These are phyloP conservation scores for Acephala macrosclerotiorum DNA, from an alignment of 2,329 filamentous ascomycete species.

Conservation along the genomic window DNA sequence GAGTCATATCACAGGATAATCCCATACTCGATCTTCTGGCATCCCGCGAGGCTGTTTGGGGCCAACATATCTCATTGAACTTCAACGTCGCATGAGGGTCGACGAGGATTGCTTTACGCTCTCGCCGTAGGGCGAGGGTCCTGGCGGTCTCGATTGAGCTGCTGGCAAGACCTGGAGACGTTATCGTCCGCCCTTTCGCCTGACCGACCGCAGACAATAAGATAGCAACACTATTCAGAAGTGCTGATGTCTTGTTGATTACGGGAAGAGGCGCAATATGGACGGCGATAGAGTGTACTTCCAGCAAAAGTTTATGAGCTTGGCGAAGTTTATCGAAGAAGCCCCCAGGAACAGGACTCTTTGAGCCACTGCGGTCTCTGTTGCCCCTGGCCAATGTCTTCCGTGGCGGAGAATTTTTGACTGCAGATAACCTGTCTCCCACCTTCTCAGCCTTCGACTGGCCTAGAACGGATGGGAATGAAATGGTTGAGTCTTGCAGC, in stretches of 20 bases:
- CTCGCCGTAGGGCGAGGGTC: constrained; percentile 71
- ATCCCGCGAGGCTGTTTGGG: constrained; percentile 45
- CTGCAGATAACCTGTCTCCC: constrained; percentile 34
- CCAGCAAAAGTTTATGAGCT: constrained; percentile 70
- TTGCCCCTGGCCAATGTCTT: constrained; percentile 28
- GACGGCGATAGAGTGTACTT: constrained; percentile 60
- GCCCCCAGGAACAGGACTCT: constrained; percentile 40
- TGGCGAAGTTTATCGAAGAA: constrained; percentile 58
- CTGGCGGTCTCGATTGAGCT: constrained; percentile 72
- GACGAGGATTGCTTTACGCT: constrained; percentile 59
- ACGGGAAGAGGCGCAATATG: constrained; percentile 61
- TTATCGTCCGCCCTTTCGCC: constrained; percentile 52
- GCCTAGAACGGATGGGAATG: constrained; percentile 72
- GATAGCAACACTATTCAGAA: constrained; percentile 71
- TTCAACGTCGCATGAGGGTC: constrained; percentile 32
- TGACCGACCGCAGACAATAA: constrained; percentile 68
- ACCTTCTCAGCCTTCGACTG: constrained; percentile 32
- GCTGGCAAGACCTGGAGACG: constrained; percentile 64
- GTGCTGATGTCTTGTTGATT: constrained; percentile 68
- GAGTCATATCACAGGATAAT: constrained; percentile 59
- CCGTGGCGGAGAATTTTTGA: constrained; percentile 33
- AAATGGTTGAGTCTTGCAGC: constrained; percentile 91
- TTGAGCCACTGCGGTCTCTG: constrained; percentile 30
- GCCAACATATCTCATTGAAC: constrained; percentile 52
- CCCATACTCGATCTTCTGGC: constrained; percentile 55